Evolutionary conservation across 495 filamentous ascomycete species (phyloP).

Genomic region (Lophiostoma macrostomum): DNA sequence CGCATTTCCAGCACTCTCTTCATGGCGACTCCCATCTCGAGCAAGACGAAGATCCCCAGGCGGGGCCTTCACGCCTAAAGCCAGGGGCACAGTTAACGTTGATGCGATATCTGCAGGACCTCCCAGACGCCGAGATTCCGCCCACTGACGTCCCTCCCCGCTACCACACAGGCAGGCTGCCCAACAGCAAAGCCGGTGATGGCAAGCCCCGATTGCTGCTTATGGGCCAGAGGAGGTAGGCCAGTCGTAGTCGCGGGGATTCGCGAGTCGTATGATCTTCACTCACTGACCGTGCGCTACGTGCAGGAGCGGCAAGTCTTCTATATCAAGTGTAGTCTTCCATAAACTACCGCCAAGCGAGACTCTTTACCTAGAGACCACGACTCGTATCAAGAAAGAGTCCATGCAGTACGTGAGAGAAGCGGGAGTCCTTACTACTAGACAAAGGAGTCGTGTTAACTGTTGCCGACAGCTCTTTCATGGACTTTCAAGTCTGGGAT

Average conservation of each 20-base stretch:
- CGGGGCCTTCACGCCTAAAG: slow-evolving; percentile 27
- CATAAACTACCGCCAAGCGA: slow-evolving; percentile 94
- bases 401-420: slow-evolving; percentile 78
- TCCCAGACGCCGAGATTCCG: slow-evolving; percentile 36
- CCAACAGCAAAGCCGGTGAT: slow-evolving; percentile 41
- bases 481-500: slow-evolving; percentile 98
- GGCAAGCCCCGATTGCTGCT: slow-evolving; percentile 83
- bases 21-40: slow-evolving; percentile 10
- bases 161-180: slow-evolving; percentile 40
- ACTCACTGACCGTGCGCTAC: slow-evolving; percentile 34
- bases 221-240: slow-evolving; percentile 96
- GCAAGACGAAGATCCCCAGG: slow-evolving; percentile 16
- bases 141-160: slow-evolving; percentile 34
- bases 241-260: no score
- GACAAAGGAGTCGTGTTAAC: slow-evolving; percentile 7
- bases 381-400: slow-evolving; percentile 86
- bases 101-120: slow-evolving; percentile 40
- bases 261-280: background rate
- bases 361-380: slow-evolving; percentile 91
- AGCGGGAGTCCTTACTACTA: background rate
- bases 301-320: slow-evolving; percentile 89
- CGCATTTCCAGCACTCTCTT: slow-evolving; percentile 18
- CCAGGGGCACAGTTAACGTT: slow-evolving; percentile 36
- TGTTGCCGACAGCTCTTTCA: slow-evolving; percentile 69
- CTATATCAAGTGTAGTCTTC: slow-evolving; percentile 95